Base-by-base conservation (phyloP, 2,329 filamentous ascomycete genomes). In the Phyllosticta capitalensis region DNA sequence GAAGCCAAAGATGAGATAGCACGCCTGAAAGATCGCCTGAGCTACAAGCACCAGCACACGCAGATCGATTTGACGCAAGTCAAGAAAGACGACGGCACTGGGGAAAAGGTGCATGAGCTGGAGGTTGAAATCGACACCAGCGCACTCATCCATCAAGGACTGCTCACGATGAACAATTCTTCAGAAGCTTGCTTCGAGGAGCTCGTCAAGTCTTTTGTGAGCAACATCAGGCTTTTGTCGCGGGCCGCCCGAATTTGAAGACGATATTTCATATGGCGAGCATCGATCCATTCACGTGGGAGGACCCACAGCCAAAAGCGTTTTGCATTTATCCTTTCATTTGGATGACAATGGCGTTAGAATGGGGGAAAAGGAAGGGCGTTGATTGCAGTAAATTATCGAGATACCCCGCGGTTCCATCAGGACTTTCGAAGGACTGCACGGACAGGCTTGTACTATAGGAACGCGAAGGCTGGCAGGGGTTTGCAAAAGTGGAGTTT, bases 51-150 rank as follows among this genome's bases (percentile, higher is more conserved):
- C 71, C 81, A 91, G 49, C 69, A 70, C 26, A 96, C 95, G 70
- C 89, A 94, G 70, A 82, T 99, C 65, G 94, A 99, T 73, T 78
- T 99, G 55, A 99, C 94, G 0, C 92, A 96, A 71, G 94, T 99
- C 50, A 88, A 85, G 10, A 80, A 70, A 52, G 68, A 73, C 33
- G 77, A 81, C 62, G 69, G 73, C 9, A 68, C 64, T 5, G 64
- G 66, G 52, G 79, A 81, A 59, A 90, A 89, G 65, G 86, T 88
- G 64, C 89, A 92, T 68, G 90, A 95, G 73, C 79, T 94, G 6
- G 90, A 95, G 69, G 81, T 95, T 54, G 90, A 94, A 69, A 71
- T 94, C 14, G 78, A 83, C n/a, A 78, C 86, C 0, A 74, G 72
- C 5, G 76, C 80, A n/a, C 71, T 92, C 14, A 74, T 88, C 53